Conservation (phyloP, 768 basidiomycete genomes). For the Paxillus ammoniavirescens region DNA sequence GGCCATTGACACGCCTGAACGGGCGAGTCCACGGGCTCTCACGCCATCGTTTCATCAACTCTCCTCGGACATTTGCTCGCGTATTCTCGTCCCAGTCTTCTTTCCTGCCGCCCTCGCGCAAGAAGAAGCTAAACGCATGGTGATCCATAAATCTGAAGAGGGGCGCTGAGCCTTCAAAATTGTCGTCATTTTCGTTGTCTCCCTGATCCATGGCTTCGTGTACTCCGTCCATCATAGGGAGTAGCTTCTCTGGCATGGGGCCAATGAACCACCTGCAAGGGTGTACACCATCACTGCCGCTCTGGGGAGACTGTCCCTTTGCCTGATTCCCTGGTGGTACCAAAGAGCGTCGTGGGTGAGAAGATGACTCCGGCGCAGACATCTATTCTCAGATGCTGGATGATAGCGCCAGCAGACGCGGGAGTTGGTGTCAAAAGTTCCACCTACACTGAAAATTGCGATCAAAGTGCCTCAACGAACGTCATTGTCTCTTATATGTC, state of each 20-base stretch:
- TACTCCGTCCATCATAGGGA: constrained; percentile 39
- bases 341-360: background rate
- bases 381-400: constrained; percentile 6
- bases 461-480: background rate
- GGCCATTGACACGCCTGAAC: constrained; percentile 29
- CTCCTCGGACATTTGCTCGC: constrained; percentile 49
- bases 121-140: constrained; percentile 63
- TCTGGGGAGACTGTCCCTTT: background rate
- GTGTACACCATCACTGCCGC: constrained; percentile 11
- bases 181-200: constrained; percentile 36
- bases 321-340: background rate
- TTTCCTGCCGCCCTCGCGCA: constrained; percentile 58
- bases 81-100: constrained; percentile 67
- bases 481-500: background rate
- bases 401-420: background rate
- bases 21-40: constrained; percentile 64
- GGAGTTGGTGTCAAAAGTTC: background rate
- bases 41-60: constrained; percentile 60
- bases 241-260: constrained; percentile 66
- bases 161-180: constrained; percentile 32
- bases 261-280: constrained; percentile 68
- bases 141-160: constrained; percentile 46
- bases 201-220: constrained; percentile 16
- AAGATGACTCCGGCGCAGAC: constrained; percentile 7
- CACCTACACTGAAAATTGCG: too few species aligned